Evolutionary conservation across 176 grass and related monocot species (phyloP).

Genomic region (Aegilops sharonensis): DNA sequence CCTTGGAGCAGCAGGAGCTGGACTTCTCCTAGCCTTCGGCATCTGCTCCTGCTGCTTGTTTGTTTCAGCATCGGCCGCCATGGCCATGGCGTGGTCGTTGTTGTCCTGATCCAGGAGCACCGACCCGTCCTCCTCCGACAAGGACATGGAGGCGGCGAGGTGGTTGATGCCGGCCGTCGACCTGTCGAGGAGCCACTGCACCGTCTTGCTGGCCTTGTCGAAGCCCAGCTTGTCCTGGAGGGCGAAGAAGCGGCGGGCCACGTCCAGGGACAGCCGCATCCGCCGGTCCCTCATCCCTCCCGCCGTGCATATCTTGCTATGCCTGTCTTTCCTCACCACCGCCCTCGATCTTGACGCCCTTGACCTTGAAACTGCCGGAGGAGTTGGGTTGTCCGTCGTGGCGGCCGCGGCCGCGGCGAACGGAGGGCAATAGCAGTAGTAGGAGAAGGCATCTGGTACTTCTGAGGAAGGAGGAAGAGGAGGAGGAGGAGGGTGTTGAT

Average conservation of each 20-base stretch:
- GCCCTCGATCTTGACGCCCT: not conserved
- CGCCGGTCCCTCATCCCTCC: conserved; percentile 39
- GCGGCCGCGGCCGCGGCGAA: not conserved
- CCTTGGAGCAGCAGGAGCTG: not conserved
- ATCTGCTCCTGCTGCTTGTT: conserved; percentile 13
- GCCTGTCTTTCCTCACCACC: conserved; percentile 13
- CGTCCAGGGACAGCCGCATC: conserved; percentile 44
- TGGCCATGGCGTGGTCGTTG: not conserved
- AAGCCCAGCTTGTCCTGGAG: conserved; percentile 53
- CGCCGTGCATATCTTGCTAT: conserved; percentile 45
- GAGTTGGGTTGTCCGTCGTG: not conserved
- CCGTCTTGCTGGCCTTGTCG: conserved; percentile 56
- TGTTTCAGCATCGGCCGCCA: not conserved
- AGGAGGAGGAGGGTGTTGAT: not conserved
- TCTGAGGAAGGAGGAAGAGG: not conserved
- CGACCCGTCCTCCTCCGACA: conserved; percentile 16
- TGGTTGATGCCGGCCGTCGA: conserved; percentile 35
- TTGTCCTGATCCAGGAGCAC: not conserved
- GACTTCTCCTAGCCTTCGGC: not conserved
- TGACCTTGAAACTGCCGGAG: not conserved
- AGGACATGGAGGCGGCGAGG: not conserved
- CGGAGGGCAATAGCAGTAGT: not conserved
- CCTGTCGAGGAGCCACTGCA: conserved; percentile 46
- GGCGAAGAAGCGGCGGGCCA: conserved; percentile 38
- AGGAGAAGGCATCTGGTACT: not conserved